Evolutionary conservation across 768 basidiomycete genomes (phyloP).

Genomic region (Boletus rubescentipes): DNA sequence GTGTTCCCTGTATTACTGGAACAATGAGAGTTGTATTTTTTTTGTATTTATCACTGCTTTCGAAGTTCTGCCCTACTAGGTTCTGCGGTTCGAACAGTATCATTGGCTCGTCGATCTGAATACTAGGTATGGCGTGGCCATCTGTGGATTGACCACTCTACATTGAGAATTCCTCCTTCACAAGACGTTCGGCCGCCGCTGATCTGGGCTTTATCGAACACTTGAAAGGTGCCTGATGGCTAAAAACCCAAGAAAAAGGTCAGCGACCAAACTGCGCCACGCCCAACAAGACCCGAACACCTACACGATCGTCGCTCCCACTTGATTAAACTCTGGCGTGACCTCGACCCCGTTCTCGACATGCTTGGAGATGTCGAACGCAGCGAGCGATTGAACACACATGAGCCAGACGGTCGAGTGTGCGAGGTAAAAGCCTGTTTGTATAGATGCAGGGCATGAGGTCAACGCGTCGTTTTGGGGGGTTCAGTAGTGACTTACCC

Average conservation of each 20-base stretch:
- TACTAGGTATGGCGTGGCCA: too few species aligned
- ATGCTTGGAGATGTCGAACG: slow-evolving; percentile 42
- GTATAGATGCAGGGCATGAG: not conserved
- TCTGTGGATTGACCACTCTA: too few species aligned
- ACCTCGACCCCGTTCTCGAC: slow-evolving; percentile 42
- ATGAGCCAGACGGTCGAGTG: slow-evolving; percentile 26
- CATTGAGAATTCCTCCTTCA: too few species aligned
- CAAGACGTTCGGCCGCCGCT: too few species aligned
- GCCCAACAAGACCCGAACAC: not conserved
- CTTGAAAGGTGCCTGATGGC: slow-evolving; percentile 9
- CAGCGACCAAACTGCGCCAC: not conserved
- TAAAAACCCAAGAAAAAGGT: not conserved
- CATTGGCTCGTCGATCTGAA: too few species aligned
- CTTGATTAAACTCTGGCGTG: slow-evolving; percentile 42
- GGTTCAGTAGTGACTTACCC: not conserved
- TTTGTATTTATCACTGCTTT: not conserved
- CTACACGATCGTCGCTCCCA: slow-evolving; percentile 10
- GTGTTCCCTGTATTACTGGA: too few species aligned
- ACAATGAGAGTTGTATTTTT: too few species aligned
- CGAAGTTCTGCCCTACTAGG: too few species aligned
- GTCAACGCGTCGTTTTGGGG: too few species aligned
- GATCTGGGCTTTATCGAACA: slow-evolving; percentile 6
- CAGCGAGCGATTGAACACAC: slow-evolving; percentile 38
- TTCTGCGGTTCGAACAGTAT: too few species aligned
- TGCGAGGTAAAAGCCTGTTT: slow-evolving; percentile 27